Conservation (phyloP, 2,329 filamentous ascomycete species). For the Zarea fungicola region DNA sequence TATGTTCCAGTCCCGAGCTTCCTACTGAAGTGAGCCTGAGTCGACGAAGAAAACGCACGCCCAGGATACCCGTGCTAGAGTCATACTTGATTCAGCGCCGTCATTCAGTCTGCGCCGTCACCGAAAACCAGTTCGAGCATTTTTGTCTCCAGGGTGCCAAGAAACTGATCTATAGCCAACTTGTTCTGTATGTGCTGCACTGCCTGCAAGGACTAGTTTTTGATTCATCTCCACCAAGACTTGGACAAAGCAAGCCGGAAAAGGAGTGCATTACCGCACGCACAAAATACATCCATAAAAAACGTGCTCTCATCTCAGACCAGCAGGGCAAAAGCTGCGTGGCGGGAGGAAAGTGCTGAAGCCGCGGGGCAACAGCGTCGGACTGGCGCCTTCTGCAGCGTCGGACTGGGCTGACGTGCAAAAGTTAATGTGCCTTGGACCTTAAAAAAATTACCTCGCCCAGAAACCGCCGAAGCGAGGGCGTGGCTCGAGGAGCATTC, state of each 20-base stretch:
- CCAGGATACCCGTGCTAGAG: no score
- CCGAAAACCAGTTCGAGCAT: not conserved
- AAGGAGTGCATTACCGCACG: constrained; percentile 66
- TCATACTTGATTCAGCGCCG: not conserved
- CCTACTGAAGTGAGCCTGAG: not conserved
- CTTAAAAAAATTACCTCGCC: constrained; percentile 38
- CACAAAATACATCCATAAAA: constrained; percentile 97
- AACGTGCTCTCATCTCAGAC: constrained; percentile 64
- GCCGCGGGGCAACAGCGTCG: constrained; percentile 25
- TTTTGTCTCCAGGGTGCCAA: not conserved
- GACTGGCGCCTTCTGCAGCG: constrained; percentile 45
- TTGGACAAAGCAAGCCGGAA: constrained; percentile 26
- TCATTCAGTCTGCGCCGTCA: not conserved
- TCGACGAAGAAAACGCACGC: no score
- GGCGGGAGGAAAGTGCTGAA: constrained; percentile 41
- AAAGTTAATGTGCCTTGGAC: constrained; percentile 54
- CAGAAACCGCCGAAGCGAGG: constrained; percentile 39
- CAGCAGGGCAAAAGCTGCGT: constrained; percentile 35
- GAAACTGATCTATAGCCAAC: constrained; percentile 15
- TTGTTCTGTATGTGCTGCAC: constrained; percentile 78
- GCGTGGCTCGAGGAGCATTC: constrained; percentile 32
- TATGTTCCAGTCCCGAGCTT: constrained; percentile 24
- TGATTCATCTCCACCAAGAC: constrained; percentile 67
- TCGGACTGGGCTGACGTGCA: constrained; percentile 37
- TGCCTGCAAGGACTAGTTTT: constrained; percentile 91